Percentiles rank a stretch among this genome's conserved stretches.
Conservation (phyloP, 495 filamentous ascomycete genomes). For the Chaetomium tenue region DNA sequence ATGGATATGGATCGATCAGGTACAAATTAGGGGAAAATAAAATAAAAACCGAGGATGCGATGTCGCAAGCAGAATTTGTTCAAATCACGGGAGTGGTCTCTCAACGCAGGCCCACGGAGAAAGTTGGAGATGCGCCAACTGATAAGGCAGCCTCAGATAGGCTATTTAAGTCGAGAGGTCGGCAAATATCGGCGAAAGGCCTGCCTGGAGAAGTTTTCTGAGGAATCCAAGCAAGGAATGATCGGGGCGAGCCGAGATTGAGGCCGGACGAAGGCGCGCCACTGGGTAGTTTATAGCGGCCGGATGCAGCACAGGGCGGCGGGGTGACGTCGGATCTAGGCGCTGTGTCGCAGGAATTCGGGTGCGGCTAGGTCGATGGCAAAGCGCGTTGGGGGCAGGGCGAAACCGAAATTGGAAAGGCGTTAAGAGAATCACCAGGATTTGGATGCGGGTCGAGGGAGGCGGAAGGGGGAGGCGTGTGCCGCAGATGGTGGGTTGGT, state of each 20-base stretch:
- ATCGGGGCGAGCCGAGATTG: slow-evolving; percentile 19
- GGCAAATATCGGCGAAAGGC: neutral
- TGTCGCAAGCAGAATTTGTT: neutral
- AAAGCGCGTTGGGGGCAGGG: slow-evolving; percentile 21
- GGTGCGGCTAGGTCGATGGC: slow-evolving; percentile 17
- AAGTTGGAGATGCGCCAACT: neutral
- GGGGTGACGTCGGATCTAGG: slow-evolving; percentile 24
- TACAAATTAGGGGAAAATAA: neutral
- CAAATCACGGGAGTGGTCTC: neutral
- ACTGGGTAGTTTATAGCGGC: slow-evolving; percentile 21
- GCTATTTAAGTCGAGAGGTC: slow-evolving; percentile 11
- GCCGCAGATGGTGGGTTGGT: slow-evolving; percentile 24
- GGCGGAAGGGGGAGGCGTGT: slow-evolving; percentile 32
- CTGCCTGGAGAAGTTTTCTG: neutral
- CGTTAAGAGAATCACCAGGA: slow-evolving; percentile 11
- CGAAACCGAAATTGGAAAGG: slow-evolving; percentile 14
- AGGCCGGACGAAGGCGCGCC: slow-evolving; percentile 13
- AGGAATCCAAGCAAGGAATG: slow-evolving; percentile 15
- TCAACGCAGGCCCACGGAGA: neutral
- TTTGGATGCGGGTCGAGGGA: slow-evolving; percentile 4
- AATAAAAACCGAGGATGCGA: slow-evolving; percentile 4
- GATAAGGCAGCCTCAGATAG: slow-evolving; percentile 3
- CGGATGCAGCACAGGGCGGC: slow-evolving; percentile 16
- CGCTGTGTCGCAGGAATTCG: slow-evolving; percentile 12
- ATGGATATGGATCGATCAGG: slow-evolving; percentile 21